Evolutionary conservation across 1,284 basidiomycete species (phyloP).

Genomic region (Jaminaea rosea): DNA sequence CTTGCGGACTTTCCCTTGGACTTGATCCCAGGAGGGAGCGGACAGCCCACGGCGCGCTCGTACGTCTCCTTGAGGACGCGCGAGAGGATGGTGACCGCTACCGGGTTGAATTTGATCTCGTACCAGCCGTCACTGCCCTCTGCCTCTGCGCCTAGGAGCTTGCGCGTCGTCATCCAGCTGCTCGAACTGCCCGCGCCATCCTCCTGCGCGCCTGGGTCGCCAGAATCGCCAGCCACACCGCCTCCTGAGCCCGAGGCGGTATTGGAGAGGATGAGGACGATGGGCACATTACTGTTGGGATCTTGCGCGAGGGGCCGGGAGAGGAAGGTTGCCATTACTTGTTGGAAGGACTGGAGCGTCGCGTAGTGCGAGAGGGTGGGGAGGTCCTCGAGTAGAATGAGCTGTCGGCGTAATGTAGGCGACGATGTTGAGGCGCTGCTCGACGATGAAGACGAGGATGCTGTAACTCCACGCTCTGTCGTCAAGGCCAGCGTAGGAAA

Average conservation of each 20-base stretch:
- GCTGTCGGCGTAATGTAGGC: conserved; percentile 10
- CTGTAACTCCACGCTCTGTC: not conserved
- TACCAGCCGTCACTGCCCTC: conserved; percentile 60
- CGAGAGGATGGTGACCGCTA: conserved; percentile 73
- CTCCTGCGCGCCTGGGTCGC: too few relatives aligned
- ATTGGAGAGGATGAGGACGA: conserved; percentile 78
- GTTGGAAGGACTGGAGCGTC: conserved; percentile 69
- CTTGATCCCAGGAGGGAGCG: not conserved
- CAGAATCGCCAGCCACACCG: conserved; percentile 52
- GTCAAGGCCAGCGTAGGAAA: not conserved
- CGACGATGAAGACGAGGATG: too few relatives aligned
- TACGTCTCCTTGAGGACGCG: conserved; percentile 61
- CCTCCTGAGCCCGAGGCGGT: conserved; percentile 47
- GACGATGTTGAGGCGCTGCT: not conserved
- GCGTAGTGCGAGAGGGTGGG: conserved; percentile 64
- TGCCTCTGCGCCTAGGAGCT: conserved; percentile 58
- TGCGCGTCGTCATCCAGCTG: conserved; percentile 58
- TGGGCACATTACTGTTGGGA: conserved; percentile 51
- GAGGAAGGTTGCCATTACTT: conserved; percentile 51
- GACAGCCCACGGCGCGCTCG: conserved; percentile 2
- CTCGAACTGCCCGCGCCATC: conserved; percentile 51
- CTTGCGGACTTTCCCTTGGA: conserved; percentile 51
- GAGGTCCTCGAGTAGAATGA: conserved; percentile 82
- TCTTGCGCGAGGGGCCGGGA: conserved; percentile 5
- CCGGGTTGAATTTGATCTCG: conserved; percentile 73